Conservation (phyloP, 2,329 filamentous ascomycete species). For the Colletotrichum musicola region DNA sequence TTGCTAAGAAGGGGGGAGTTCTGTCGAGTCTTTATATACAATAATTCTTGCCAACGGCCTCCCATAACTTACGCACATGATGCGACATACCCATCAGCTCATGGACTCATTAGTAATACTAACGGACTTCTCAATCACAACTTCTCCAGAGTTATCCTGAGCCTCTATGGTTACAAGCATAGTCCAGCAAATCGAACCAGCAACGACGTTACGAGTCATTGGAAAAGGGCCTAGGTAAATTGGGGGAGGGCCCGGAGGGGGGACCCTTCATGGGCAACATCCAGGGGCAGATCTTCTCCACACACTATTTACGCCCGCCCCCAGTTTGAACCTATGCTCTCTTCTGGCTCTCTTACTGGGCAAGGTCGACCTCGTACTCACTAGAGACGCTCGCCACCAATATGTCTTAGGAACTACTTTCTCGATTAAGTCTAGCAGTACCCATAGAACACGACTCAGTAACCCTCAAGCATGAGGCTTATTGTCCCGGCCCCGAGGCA, state of each 20-base stretch:
- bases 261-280: conserved; percentile 1
- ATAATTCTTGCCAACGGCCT: background rate
- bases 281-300: conserved; percentile 18
- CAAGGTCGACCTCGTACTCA: background rate
- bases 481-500: background rate
- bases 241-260: background rate
- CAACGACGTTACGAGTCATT: conserved; percentile 1
- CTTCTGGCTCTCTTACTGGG: background rate
- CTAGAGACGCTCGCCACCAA: background rate
- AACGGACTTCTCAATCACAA: background rate
- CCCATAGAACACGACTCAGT: conserved; percentile 15
- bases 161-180: conserved; percentile 2
- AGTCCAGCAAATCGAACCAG: background rate
- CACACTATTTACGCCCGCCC: background rate
- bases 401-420: conserved; percentile 4
- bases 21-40: conserved; percentile 9
- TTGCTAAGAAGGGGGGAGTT: background rate
- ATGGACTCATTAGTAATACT: background rate
- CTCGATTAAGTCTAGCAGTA: conserved; percentile 10
- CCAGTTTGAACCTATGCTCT: background rate
- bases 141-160: background rate
- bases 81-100: no score
- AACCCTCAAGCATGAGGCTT: background rate
- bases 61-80: background rate
- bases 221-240: background rate